These are phyloP conservation scores for Fusarium tupiense DNA, from an alignment of 2,329 filamentous ascomycete genomes.

Conservation along the genomic window DNA sequence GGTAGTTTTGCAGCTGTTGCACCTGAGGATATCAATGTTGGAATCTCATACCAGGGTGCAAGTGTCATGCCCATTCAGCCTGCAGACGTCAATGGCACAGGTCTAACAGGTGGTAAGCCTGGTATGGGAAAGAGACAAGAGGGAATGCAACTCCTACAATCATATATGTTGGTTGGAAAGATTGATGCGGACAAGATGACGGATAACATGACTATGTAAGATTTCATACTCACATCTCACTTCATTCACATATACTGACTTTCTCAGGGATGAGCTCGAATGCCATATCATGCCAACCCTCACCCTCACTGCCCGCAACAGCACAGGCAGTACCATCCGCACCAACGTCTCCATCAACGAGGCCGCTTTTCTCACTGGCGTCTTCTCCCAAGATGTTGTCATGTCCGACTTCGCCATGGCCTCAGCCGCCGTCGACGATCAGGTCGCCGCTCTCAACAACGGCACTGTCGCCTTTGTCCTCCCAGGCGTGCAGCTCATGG, in stretches of 20 bases:
- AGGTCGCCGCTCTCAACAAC: conserved; percentile 57
- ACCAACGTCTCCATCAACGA: conserved; percentile 76
- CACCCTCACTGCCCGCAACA: conserved; percentile 68
- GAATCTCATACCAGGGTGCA: conserved; percentile 64
- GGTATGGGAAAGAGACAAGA: conserved; percentile 33
- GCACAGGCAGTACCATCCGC: conserved; percentile 61
- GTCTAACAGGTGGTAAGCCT: conserved; percentile 34
- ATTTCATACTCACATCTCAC: conserved; percentile 32
- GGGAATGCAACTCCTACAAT: conserved; percentile 62
- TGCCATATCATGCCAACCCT: conserved; percentile 74
- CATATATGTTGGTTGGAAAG: conserved; percentile 75
- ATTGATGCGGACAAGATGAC: conserved; percentile 68
- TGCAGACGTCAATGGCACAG: conserved; percentile 40
- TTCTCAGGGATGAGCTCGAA: conserved; percentile 65
- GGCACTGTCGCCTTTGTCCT: conserved; percentile 72
- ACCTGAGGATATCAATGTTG: conserved; percentile 63
- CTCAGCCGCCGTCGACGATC: conserved; percentile 59
- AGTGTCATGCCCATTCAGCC: conserved; percentile 45
- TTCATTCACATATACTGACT: conserved; percentile 13
- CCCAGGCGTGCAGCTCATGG: conserved; percentile 73
- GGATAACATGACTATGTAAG: conserved; percentile 69
- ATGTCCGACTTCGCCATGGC: conserved; percentile 61
- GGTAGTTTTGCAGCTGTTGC: conserved; percentile 63
- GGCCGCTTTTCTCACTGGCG: conserved; percentile 75
- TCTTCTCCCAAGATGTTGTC: conserved; percentile 70